Conservation (phyloP, 2,329 filamentous ascomycete genomes). For the Talaromyces sp. region DNA sequence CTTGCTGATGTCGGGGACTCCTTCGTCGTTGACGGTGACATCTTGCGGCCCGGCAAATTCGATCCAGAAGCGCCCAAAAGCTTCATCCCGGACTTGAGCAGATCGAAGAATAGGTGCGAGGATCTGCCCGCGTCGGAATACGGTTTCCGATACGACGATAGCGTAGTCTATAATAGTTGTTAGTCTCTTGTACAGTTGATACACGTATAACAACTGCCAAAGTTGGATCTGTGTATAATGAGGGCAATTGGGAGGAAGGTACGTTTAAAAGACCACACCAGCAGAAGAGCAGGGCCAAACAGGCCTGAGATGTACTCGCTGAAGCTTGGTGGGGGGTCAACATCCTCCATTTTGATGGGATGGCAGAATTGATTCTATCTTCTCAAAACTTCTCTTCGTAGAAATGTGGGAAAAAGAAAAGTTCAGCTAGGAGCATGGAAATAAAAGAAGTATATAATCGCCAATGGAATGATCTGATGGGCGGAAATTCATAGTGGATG, state of each 20-base stretch:
- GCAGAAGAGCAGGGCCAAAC: constrained; percentile 16
- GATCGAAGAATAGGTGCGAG: constrained; percentile 34
- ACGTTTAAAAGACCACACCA: constrained; percentile 18
- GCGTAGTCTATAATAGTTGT: constrained; percentile 30
- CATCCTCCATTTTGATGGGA: not conserved
- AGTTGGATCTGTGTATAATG: not conserved
- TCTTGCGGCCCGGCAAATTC: constrained; percentile 23
- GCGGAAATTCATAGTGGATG: not conserved
- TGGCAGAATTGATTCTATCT: not conserved
- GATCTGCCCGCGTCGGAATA: constrained; percentile 33
- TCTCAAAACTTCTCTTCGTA: not conserved
- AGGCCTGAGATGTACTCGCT: constrained; percentile 16
- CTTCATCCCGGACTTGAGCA: constrained; percentile 35
- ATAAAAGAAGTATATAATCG: not conserved
- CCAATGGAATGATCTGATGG: not conserved
- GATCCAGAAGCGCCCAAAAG: constrained; percentile 43
- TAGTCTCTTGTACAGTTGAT: not conserved
- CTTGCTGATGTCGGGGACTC: constrained; percentile 17
- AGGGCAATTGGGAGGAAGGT: not conserved
- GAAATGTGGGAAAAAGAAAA: not conserved
- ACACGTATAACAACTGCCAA: not conserved
- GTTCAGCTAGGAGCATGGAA: not conserved
- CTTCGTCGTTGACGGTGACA: not conserved
- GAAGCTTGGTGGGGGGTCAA: not conserved
- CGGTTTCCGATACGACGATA: constrained; percentile 30